These are phyloP conservation scores for Xylaria cubensis DNA, from an alignment of 495 filamentous ascomycete species.

Conservation along the genomic window DNA sequence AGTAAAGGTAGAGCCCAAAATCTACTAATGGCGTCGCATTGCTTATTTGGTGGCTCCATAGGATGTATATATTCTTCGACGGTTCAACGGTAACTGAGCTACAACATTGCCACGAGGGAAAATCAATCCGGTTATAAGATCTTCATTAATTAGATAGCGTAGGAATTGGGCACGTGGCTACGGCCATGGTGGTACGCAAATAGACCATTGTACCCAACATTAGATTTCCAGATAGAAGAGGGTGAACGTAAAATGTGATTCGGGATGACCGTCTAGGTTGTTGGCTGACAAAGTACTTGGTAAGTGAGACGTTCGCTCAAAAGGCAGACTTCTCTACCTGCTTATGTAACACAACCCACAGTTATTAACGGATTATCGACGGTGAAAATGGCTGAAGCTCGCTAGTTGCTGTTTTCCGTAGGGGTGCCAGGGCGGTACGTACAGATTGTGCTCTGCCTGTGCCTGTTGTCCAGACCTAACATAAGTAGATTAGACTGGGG, in stretches of 20 bases:
- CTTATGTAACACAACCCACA: not conserved
- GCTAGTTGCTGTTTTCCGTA: not conserved
- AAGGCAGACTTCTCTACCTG: not conserved
- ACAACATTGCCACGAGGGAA: not conserved
- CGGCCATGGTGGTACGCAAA: not conserved
- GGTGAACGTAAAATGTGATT: not conserved
- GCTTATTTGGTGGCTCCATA: not conserved
- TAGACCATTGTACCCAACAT: not conserved
- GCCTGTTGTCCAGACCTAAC: not conserved
- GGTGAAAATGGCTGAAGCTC: not conserved
- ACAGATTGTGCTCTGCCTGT: not conserved
- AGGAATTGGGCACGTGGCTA: constrained; percentile 2
- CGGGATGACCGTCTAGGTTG: not conserved
- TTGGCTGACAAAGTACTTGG: not conserved
- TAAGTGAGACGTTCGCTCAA: not conserved
- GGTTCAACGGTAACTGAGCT: not conserved
- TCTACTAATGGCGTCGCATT: not conserved
- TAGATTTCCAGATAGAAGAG: not conserved
- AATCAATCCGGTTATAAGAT: not conserved
- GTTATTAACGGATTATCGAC: not conserved
- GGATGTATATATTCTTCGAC: not conserved
- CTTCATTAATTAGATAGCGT: not conserved
- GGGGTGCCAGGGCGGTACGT: not conserved
- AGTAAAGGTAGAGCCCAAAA: not conserved
- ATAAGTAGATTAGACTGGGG: not conserved